Base-by-base conservation (phyloP, 2,329 filamentous ascomycete species). In the Beauveria sp. region DNA sequence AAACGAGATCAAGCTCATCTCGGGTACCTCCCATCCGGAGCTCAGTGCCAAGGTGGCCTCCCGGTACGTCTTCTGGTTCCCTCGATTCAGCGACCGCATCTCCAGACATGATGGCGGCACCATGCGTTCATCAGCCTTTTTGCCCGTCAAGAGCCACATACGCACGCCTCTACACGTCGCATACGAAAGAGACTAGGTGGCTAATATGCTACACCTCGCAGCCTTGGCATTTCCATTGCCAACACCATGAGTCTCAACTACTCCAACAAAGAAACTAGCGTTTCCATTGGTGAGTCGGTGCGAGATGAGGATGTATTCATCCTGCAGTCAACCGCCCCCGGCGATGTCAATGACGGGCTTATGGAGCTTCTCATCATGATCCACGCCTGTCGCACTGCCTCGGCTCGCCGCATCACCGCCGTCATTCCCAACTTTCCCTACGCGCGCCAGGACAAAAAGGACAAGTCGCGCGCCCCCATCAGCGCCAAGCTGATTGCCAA, bases 361-460 rank as follows among this genome's bases (percentile, higher is more conserved):
- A 98, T 99, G 93, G 93, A 99, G 77, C 85, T 98, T 43, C 84
- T 98, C 67, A 97, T 98, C 77, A 96, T 97, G 87, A 96, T 97
- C 76, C 96, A 96, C 72, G 93, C 93, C 65, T 97, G 93, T 81
- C 78, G 79, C 49, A 82, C 79, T 38, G 81, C 81, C 42, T 80
- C 77, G 50, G 93, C 93, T 14, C 87, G 93, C 66, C 90, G 93
- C 66, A 96, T 98, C 77, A 97, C 93, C 24, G 93, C 92, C 65
- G 91, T 97, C 66, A 90, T 97, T 57, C 93, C 93, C 67, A 97
- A 96, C 77, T 98, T 96, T 77, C 93, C 93, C 30, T 98, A 98
- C 72, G 93, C 93, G 16, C 87, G 93, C 55, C 93, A 98, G 77
- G 95, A 98, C 76, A 98, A 98, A 81, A 98, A 98, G 78, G 93